Evolutionary conservation across 352 stramenopile species (phyloP), one percentile per base, ranked within the genome.

Genomic region (Thraustotheca clavata): DNA sequence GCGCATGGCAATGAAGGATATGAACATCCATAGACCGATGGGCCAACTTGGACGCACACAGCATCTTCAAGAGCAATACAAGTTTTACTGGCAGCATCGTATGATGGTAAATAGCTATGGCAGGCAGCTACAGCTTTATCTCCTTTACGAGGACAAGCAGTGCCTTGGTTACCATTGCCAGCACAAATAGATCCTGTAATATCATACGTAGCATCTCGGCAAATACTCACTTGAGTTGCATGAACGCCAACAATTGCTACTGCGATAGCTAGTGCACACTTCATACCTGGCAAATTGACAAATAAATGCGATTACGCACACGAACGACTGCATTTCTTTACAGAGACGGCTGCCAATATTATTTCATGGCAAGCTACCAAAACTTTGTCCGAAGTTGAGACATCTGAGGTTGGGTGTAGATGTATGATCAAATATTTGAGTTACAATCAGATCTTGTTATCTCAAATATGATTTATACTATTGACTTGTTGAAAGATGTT

Each of bases 121-220:
- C 79, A 88, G 54, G 73, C 68, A 6, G 69, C 43, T 14, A 63
- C 67, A 4, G 77, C 70, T 8, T 69, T 59, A 33, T 84, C 73
- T 35, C 77, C 76, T 50, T 73, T 74, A 36, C 71, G 60, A 16
- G 79, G 76, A 49, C 79, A 88, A 5, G 71, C 70, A 9, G 50
- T 74, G 27, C 76, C 79, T 18, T 70, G 27, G 2, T 32, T 20
- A 1, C 80, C 80, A 0, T 67, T 67, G 9, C 80, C 81, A 0
- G 73, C 75, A 60, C 81, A 90, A 35, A 86, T 62, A 8, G 69
- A 52, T n/a, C 79, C 76, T 9, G 72, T 33, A 54, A 90, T 61
- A 18, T 70, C 68, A 54, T 85, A 89, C 26, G 76, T 86, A 39
- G 76, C 80, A 49, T 89, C 80, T 12, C 68, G 66, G 20, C 73